Evolutionary conservation across 2,329 filamentous ascomycete genomes (phyloP).

Genomic region (Ophiostoma perfectum): DNA sequence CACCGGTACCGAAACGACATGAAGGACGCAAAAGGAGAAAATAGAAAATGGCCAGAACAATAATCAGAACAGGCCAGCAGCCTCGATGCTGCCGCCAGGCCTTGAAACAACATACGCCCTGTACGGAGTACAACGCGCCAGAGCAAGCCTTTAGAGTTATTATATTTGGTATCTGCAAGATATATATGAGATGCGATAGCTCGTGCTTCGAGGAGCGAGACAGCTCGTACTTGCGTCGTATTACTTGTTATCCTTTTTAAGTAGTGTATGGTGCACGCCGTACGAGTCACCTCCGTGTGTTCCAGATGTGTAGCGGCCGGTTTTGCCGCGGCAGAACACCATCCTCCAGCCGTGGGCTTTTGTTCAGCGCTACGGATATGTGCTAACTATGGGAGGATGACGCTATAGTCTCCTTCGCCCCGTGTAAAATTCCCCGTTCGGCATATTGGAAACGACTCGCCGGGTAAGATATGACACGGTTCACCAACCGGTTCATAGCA

Average conservation of each 20-base stretch:
- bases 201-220: neutral
- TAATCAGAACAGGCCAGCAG: too few relatives aligned
- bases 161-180: neutral
- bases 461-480: neutral
- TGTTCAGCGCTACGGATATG: neutral
- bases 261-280: neutral
- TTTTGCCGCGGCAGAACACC: neutral
- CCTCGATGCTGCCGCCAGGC: too few relatives aligned
- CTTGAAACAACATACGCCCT: too few relatives aligned
- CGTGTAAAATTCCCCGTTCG: conserved; percentile 7
- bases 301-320: neutral
- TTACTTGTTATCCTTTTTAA: neutral
- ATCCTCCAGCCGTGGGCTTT: neutral
- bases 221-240: conserved; percentile 2
- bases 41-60: too few relatives aligned
- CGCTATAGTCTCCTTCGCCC: neutral
- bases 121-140: neutral
- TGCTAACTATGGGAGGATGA: neutral
- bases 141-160: neutral
- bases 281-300: neutral
- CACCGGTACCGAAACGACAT: conserved; percentile 15
- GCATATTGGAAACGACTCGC: neutral
- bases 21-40: neutral
- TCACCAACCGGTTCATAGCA: neutral
- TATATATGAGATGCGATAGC: neutral